Base-by-base conservation (phyloP, 2,329 filamentous ascomycete genomes). In the Neofusicoccum kwambonambiense region DNA sequence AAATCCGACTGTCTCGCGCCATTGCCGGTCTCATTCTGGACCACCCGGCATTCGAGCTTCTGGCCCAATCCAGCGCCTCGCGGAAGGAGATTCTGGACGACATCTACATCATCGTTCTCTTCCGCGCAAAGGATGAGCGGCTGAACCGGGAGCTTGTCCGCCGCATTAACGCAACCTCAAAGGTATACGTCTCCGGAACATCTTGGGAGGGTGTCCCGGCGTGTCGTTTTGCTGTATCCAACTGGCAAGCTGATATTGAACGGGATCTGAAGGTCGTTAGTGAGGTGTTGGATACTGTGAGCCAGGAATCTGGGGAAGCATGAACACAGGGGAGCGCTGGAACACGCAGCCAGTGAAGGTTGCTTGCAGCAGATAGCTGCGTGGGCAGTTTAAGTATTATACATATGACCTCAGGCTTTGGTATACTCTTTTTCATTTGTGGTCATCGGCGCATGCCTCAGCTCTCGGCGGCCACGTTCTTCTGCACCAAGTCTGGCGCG, bases 121-220 rank as follows among this genome's bases (percentile, higher is more conserved):
- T 97, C 78, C 83, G 89, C 35, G 92, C 92, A 2, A 89, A 82
- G 65, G 82, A 93, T 61, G 79, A 85, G 7, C 72, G 63, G 0
- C 69, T 92, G 31, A 97, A 97, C 70, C 75, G 80, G 1, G 78
- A 80, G 44, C 79, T 97, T n/a, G 88, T 90, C 0, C 79, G 83
- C 8, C 86, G 79, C 62, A 93, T 97, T 70, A 97, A 97, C 73
- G 83, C 78, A 4, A 89, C 86, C 1, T 84, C 88, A 45, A 86
- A 86, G 72, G 89, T 97, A 71, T 97, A 93, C 72, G 90, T 96
- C 4, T 93, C 90, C 66, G 91, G 91, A 0, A 96, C 92, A 12
- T 83, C 78, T 51, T 97, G 93, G 92, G 81, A 87, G 47, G 90
- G 90, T 0, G 79, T 82, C 64, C 85, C 88, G 64, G 93, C 93